phyloP scores from a whole-genome alignment of 2,329 filamentous ascomycete genomes.

The Venturia asperata region DNA sequence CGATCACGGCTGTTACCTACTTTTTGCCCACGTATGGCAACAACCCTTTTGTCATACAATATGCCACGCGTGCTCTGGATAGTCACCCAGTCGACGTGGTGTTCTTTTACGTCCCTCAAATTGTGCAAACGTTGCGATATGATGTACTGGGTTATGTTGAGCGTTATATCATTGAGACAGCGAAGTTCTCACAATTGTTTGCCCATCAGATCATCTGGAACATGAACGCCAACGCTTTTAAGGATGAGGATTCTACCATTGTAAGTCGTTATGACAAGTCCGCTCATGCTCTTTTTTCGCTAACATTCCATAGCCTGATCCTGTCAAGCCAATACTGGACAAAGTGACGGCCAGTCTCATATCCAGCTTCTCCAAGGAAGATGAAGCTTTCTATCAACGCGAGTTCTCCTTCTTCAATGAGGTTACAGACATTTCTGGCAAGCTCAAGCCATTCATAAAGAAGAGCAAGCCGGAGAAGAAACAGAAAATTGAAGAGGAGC shows the following conservation, averaged over 20 bases:
- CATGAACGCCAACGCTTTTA: constrained; percentile 98
- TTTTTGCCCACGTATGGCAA: constrained; percentile 88
- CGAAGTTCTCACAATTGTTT: constrained; percentile 95
- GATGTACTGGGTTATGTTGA: constrained; percentile 92
- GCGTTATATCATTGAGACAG: constrained; percentile 92
- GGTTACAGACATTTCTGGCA: constrained; percentile 91
- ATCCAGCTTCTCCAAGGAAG: constrained; percentile 68
- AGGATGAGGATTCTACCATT: constrained; percentile 85
- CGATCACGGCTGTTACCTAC: constrained; percentile 85
- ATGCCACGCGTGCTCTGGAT: constrained; percentile 90
- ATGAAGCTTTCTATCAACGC: constrained; percentile 81
- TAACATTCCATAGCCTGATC: constrained; percentile 57
- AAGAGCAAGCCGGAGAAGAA: constrained; percentile 93
- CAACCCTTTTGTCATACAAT: constrained; percentile 89
- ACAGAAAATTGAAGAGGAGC: constrained; percentile 96
- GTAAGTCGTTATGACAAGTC: constrained; percentile 42
- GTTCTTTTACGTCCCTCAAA: constrained; percentile 98
- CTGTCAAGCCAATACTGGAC: constrained; percentile 88
- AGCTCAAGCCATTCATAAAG: constrained; percentile 89
- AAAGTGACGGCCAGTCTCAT: constrained; percentile 81
- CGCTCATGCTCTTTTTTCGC: not conserved
- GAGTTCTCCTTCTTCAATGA: constrained; percentile 99
- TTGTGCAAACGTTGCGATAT: constrained; percentile 90
- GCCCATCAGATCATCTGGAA: constrained; percentile 99
- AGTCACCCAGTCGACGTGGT: constrained; percentile 93